A percentile compares a stretch with the other conserved stretches of the same genome.
phyloP scores from a whole-genome alignment of 139 green algal species.

The Chlamydomonas eustigma region DNA sequence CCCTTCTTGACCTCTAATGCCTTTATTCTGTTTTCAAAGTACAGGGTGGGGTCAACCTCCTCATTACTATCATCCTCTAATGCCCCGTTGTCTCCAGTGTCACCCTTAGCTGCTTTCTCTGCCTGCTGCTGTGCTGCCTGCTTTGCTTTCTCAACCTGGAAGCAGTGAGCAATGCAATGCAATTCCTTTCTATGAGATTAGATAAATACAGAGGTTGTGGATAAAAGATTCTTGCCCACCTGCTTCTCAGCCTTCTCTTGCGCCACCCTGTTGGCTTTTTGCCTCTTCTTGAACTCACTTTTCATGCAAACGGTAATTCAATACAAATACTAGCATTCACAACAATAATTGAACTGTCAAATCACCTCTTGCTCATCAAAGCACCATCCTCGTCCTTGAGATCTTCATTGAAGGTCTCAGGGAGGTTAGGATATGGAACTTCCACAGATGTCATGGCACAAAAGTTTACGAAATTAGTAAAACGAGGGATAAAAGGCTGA shows the following conservation, averaged over 20 bases:
- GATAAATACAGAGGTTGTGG: no score
- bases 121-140: constrained; percentile 47
- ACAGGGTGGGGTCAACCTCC: constrained; percentile 79
- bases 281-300: constrained; percentile 89
- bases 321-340: background rate
- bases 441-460: background rate
- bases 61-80: constrained; percentile 70
- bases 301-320: background rate
- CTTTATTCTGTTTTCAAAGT: constrained; percentile 85
- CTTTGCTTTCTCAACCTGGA: constrained; percentile 66
- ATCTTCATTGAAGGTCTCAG: constrained; percentile 59
- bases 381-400: constrained; percentile 79
- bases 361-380: constrained; percentile 84
- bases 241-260: constrained; percentile 82
- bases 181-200: no score
- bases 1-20: constrained; percentile 68
- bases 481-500: no score
- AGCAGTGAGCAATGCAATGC: background rate
- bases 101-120: constrained; percentile 38
- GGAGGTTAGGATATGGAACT: constrained; percentile 2
- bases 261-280: constrained; percentile 71
- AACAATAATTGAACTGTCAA: background rate
- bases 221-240: no score
- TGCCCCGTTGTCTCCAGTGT: constrained; percentile 17
- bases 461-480: no score